Evolutionary conservation across 768 basidiomycete species (phyloP), one percentile per base, ranked within the genome.

Genomic region (Candolleomyces eurysporus): DNA sequence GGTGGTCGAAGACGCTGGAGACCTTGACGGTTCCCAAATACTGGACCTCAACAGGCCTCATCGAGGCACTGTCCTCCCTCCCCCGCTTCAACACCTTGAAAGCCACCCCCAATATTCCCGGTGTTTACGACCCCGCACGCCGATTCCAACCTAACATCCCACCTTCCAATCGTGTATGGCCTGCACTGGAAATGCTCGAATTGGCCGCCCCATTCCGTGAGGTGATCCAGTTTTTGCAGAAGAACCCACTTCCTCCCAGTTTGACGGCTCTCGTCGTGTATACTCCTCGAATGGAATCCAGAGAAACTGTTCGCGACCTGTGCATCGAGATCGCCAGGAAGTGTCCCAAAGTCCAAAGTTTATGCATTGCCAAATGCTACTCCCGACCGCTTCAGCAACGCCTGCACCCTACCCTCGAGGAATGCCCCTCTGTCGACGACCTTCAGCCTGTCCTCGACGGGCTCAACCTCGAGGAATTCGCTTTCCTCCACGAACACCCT

Each of bases 231-330:
- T 82, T 88, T 68, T 68, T 88, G 57, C 67, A 71, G 39, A 67
- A 69, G 2, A 63, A 73, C 4, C 84, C 78, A 59, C 75, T 82
- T 0, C 87, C 87, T 0, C 65, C 67, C 5, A 80, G 81, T 48
- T 68, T 89, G 39, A 82, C 79, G 0, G 71, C 71, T n/a, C 71
- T 89, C 6, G 84, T 81, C 65, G 62, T 88, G 53, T 84, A 85
- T 62, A 79, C 82, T 2, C 74, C 79, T 21, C 65, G 73, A 3
- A 65, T 78, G n/a, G 81, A 85, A 61, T 63, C 75, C 0, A 81
- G 84, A 0, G 59, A 72, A 4, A 67, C 75, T 17, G 60, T 88
- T 4, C 73, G 74, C 53, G 66, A 75, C 0, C 71, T 88, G 53
- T 72, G 87, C 43, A 67, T 65, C n/a, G 71, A 73, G 5, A 66